Evolutionary conservation across 2,329 filamentous ascomycete species (phyloP).

Genomic region (Fusarium pseudocircinatum): DNA sequence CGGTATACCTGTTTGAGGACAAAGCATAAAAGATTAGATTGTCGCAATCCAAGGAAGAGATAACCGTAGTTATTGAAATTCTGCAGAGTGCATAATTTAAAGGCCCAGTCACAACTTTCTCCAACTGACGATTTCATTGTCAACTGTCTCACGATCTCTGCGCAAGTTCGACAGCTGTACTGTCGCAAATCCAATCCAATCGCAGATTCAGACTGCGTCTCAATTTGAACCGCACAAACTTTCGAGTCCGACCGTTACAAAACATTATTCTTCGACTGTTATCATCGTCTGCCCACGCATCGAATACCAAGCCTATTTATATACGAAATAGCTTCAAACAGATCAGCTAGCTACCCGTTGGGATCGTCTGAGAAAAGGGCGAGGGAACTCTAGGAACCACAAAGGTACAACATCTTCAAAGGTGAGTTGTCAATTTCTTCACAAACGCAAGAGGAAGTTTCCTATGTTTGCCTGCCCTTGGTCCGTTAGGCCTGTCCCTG

Average conservation of each 20-base stretch:
- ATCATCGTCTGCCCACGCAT: not conserved
- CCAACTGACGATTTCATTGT: slow-evolving; percentile 6
- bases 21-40: slow-evolving; percentile 33
- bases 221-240: not conserved
- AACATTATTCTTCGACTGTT: not conserved
- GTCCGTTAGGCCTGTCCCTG: slow-evolving; percentile 40
- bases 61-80: not conserved
- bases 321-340: not conserved
- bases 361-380: slow-evolving; percentile 9
- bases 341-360: slow-evolving; percentile 1
- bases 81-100: slow-evolving; percentile 12
- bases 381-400: slow-evolving; percentile 6
- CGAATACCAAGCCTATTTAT: not conserved
- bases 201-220: not conserved
- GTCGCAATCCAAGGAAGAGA: slow-evolving; percentile 7
- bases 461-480: slow-evolving; percentile 38
- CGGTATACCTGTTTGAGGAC: slow-evolving; percentile 18
- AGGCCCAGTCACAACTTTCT: slow-evolving; percentile 4
- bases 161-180: not conserved
- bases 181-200: not conserved
- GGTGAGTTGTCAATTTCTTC: slow-evolving; percentile 14
- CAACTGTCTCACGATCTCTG: slow-evolving; percentile 4
- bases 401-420: slow-evolving; percentile 12
- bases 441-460: slow-evolving; percentile 24
- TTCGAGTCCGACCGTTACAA: not conserved